Conservation (phyloP, 139 green algal genomes). For the Auxenochlorella pyrenoidosa region DNA sequence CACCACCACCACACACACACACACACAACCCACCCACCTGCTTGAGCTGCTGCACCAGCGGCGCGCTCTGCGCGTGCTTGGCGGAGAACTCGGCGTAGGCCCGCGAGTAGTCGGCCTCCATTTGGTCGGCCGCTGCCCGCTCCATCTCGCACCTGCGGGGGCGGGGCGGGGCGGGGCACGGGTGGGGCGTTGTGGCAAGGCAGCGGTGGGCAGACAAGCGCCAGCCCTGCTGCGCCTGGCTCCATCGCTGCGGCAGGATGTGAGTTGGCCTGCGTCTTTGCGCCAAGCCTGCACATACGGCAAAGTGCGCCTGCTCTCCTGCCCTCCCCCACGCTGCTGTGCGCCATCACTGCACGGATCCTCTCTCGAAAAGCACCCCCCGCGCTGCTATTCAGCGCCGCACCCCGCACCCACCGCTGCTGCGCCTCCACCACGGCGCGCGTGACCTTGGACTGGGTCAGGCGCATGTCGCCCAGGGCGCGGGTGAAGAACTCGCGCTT, state of each 20-base stretch:
- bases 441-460: conserved; percentile 45
- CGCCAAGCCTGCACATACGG: no score
- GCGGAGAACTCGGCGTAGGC: conserved; percentile 49
- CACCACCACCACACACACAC: background rate
- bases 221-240: no score
- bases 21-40: background rate
- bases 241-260: no score
- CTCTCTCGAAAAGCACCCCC: no score
- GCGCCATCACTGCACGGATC: no score
- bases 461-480: conserved; percentile 36
- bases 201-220: no score
- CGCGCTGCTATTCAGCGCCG: no score
- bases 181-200: background rate
- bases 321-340: no score
- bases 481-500: conserved; percentile 46
- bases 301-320: no score
- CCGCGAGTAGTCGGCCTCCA: conserved; percentile 48
- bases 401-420: conserved; percentile 32
- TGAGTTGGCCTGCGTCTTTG: no score
- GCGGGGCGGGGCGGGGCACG: background rate
- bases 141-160: conserved; percentile 46
- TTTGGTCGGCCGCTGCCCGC: conserved; percentile 21
- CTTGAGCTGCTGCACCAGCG: conserved; percentile 43
- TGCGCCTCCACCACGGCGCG: conserved; percentile 48
- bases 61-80: conserved; percentile 34